Evolutionary conservation across 257 asterid genomes (phyloP), one percentile per base, ranked within the genome.

Genomic region (Solanum neorickii): DNA sequence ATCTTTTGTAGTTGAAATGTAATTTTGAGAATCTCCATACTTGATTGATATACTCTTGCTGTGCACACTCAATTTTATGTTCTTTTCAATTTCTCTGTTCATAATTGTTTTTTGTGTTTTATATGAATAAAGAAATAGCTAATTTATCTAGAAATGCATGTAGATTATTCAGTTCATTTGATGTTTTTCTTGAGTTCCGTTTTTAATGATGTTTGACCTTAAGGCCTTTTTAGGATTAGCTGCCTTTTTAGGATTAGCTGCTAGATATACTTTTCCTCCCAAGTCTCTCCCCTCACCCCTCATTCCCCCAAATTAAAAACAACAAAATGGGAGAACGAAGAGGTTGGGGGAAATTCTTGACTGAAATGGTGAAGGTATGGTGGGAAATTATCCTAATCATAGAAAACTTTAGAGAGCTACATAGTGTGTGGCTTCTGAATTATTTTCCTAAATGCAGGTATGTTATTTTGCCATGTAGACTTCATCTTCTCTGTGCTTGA

Each of bases 201-300:
- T 35, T 33, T 33, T 18, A 72, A 72, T 18, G 78, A 33, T 72
- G 46, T 72, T 72, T 72, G 46, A 33, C 25, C 13, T 72, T 33
- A 18, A 33, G 15, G 11, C 27, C 46, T 72, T 33, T 72, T 18
- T 72, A 72, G 78, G 46, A 72, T 72, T 33, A 35, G 8, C 25
- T 33, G 10, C 25, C 46, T 72, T 33, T 72, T 18, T 72, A 72
- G 78, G 46, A 72, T 72, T 35, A 35, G 9, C 27, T 33, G 25
- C 46, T 35, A 72, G 78, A 33, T 9, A 72, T 18, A 16, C 46
- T 33, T 72, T 72, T 72, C 78, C 42, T 72, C 78, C 27, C 78
- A 31, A 72, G 44, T 33, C 46, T 46, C 44, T 90, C 96, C 98
- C n/a, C 74, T 31, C 39, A 29, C 76, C 78, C 78, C 27, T 72